phyloP scores from a whole-genome alignment of 106 monocot genomes.

The Narthecium ossifragum region DNA sequence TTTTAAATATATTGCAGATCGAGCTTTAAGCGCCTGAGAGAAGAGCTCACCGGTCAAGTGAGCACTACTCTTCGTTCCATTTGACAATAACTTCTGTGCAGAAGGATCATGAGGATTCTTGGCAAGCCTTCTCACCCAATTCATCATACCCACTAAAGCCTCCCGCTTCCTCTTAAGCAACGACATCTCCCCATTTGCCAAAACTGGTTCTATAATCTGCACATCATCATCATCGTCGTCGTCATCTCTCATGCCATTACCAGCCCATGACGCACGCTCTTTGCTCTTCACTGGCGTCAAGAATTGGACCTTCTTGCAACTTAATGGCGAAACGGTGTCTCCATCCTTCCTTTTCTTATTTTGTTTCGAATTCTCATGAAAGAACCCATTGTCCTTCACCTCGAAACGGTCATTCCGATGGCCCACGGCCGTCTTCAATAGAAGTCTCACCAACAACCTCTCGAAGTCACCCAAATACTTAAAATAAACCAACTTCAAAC shows the following conservation, averaged over 20 bases:
- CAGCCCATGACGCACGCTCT: slow-evolving; percentile 3
- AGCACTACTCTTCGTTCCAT: slow-evolving; percentile 12
- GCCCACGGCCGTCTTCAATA: slow-evolving; percentile 6
- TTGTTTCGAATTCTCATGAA: not conserved
- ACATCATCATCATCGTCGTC: slow-evolving; percentile 3
- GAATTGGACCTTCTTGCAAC: slow-evolving; percentile 30
- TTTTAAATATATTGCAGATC: slow-evolving; percentile 31
- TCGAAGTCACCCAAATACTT: slow-evolving; percentile 56
- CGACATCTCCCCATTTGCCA: slow-evolving; percentile 4
- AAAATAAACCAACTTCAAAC: slow-evolving; percentile 47
- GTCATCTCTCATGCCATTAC: slow-evolving; percentile 2
- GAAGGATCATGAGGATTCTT: slow-evolving; percentile 30
- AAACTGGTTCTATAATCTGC: not conserved
- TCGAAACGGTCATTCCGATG: slow-evolving; percentile 1
- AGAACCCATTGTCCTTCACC: not conserved
- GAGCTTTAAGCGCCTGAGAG: slow-evolving; percentile 15
- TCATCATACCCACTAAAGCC: slow-evolving; percentile 30
- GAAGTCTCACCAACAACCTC: slow-evolving; percentile 27
- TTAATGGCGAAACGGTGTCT: not conserved
- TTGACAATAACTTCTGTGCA: not conserved
- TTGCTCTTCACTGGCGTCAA: slow-evolving; percentile 21
- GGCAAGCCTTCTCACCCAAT: slow-evolving; percentile 51
- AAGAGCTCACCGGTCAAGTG: slow-evolving; percentile 9
- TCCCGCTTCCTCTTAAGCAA: slow-evolving; percentile 49
- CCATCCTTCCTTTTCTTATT: slow-evolving; percentile 8